Base-by-base conservation (phyloP, 352 stramenopile species). In the Lagenidium giganteum region DNA sequence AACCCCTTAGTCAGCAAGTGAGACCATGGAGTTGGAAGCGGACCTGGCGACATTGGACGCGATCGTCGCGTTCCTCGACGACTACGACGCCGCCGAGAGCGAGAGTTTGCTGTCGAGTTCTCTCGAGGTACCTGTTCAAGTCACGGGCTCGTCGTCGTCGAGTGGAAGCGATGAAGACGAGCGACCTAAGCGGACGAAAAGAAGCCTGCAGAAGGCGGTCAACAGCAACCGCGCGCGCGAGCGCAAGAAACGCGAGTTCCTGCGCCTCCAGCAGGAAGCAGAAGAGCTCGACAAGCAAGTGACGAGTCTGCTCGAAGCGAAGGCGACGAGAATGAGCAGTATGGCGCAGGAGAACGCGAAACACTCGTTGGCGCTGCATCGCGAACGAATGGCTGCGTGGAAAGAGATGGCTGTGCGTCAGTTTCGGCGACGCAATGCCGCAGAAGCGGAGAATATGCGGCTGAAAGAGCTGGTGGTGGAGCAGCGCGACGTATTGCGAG, bases 221-320 rank as follows among this genome's bases (percentile, higher is more conserved):
- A 23, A 44, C 33, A 23, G 37, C 14, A 44, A 44, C 25, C 37
- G 37, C 23, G 37, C 37, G 37, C 23, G 37, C 23, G 37, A 44
- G 23, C 37, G 37, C 23, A 25, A 44, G 37, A 44, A 13, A 22
- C 37, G 37, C 16, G 37, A 44, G 24, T 25, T 44, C 8, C 24
- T 44, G 23, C 37, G 37, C 6, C 37, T 44, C 25, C 37, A 25
- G 16, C 23, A 44, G 25, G 37, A 44, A n/a, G 17, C 33, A 25
- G 37, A 20, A 8, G 37, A 44, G n/a, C 37, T 44, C 24, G 3
- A 32, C n/a, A n/a, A n/a, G n/a, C n/a, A n/a, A n/a, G n/a, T n/a
- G n/a, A n/a, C n/a, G n/a, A n/a, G n/a, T n/a, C n/a, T n/a, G n/a
- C n/a, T n/a, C n/a, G n/a, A n/a, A n/a, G n/a, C n/a, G n/a, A n/a